A percentile compares a stretch with the other conserved stretches of the same genome.
Evolutionary conservation across 306 rosid genomes (phyloP).

Genomic region (Gastrolobium villosum): DNA sequence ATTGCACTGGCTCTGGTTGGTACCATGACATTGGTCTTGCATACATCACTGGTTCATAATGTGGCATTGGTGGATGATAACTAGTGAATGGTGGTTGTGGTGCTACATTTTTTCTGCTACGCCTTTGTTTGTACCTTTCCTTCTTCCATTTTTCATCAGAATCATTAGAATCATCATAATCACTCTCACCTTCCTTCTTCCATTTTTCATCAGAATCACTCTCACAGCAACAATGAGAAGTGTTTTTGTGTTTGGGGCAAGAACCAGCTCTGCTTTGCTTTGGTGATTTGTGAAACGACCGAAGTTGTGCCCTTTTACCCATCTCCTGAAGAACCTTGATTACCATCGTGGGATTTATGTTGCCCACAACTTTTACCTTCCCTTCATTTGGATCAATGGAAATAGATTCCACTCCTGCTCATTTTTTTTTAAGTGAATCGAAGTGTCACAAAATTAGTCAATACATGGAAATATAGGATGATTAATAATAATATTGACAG

Average conservation of each 20-base stretch:
- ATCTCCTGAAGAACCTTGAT: slow-evolving; percentile 6
- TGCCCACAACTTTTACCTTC: not conserved
- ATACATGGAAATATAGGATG: not conserved
- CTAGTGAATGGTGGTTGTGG: not conserved
- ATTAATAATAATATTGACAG: not conserved
- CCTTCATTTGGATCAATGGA: slow-evolving; percentile 16
- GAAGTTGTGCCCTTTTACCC: slow-evolving; percentile 15
- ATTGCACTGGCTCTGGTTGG: not conserved
- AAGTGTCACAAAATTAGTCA: not conserved
- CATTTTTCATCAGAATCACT: too few relatives aligned
- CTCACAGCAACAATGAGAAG: not conserved
- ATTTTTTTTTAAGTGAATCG: not conserved
- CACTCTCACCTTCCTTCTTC: too few relatives aligned
- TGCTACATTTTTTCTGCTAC: not conserved
- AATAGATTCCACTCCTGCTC: slow-evolving; percentile 19
- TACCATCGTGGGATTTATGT: not conserved
- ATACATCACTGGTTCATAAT: too few relatives aligned
- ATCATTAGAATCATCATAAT: too few relatives aligned
- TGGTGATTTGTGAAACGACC: not conserved
- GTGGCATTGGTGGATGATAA: not conserved
- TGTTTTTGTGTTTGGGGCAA: not conserved
- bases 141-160: too few relatives aligned
- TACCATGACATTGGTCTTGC: not conserved
- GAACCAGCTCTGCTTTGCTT: not conserved
- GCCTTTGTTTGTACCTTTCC: not conserved